Percentiles rank a stretch among this genome's conserved stretches.
Conservation (phyloP, 805 yeast species). For the Spathaspora girioi region DNA sequence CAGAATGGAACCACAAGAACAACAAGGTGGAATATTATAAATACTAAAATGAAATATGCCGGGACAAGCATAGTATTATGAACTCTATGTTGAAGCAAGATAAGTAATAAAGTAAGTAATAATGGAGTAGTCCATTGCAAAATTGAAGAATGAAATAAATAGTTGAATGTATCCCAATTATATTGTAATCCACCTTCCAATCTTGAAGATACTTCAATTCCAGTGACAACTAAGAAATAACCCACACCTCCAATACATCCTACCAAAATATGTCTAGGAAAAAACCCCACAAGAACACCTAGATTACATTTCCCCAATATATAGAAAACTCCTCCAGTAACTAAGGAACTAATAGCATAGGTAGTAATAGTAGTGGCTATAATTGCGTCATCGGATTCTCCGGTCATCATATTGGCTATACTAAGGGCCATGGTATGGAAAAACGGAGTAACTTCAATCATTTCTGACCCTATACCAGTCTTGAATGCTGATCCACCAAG, state of each 20-base stretch:
- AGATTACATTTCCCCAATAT: slow-evolving; percentile 71
- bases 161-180: slow-evolving; percentile 50
- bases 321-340: slow-evolving; percentile 83
- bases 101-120: slow-evolving; percentile 54
- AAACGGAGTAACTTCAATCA: slow-evolving; percentile 99
- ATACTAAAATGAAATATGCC: slow-evolving; percentile 68
- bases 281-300: slow-evolving; percentile 88
- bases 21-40: slow-evolving; percentile 63
- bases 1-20: slow-evolving; percentile 65
- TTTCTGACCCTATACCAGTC: slow-evolving; percentile 93
- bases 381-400: slow-evolving; percentile 46
- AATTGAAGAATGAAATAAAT: slow-evolving; percentile 38
- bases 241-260: slow-evolving; percentile 99
- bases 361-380: slow-evolving; percentile 85
- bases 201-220: slow-evolving; percentile 85
- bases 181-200: slow-evolving; percentile 71
- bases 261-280: slow-evolving; percentile 92
- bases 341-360: slow-evolving; percentile 75
- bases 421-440: slow-evolving; percentile 91
- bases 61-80: slow-evolving; percentile 77
- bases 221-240: slow-evolving; percentile 84
- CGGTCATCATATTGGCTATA: slow-evolving; percentile 52
- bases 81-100: slow-evolving; percentile 52
- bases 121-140: slow-evolving; percentile 68
- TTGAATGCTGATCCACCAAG: slow-evolving; percentile 88